Evolutionary conservation across 306 rosid species (phyloP).

Genomic region (Trichosanthes truncata): DNA sequence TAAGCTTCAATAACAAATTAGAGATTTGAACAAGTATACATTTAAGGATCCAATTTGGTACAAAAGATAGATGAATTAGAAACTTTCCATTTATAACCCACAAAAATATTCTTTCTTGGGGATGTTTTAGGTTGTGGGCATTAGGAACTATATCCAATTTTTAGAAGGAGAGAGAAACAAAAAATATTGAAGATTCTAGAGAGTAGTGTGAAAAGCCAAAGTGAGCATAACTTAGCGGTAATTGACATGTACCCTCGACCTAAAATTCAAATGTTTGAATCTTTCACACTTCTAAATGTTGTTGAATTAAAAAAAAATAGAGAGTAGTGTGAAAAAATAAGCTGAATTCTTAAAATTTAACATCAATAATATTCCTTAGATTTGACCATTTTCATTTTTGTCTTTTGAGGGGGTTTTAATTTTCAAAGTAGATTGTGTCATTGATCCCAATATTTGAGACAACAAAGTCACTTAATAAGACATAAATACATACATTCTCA

Average conservation of each 20-base stretch:
- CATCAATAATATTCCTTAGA: background rate
- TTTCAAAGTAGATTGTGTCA: background rate
- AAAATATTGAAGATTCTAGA: background rate
- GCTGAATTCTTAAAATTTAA: background rate
- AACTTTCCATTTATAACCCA: background rate
- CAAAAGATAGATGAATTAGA: background rate
- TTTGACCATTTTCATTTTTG: background rate
- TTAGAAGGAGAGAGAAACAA: background rate
- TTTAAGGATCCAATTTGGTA: background rate
- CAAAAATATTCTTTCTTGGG: background rate
- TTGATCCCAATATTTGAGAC: slow-evolving; percentile 8
- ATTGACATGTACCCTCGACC: too few relatives aligned
- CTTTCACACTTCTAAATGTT: too few relatives aligned
- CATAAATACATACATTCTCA: background rate
- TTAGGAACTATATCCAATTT: background rate
- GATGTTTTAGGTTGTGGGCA: background rate
- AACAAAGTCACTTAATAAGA: background rate
- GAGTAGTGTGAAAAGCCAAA: too few relatives aligned
- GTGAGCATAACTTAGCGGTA: too few relatives aligned
- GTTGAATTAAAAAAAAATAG: too few relatives aligned
- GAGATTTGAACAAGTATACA: background rate
- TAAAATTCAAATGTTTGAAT: too few relatives aligned
- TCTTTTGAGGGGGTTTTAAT: background rate
- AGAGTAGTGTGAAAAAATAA: background rate
- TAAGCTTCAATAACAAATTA: background rate